Percentiles rank a stretch among this genome's conserved stretches.
Evolutionary conservation across 2,329 filamentous ascomycete genomes (phyloP).

Genomic region (Hymenoscyphus repandus): DNA sequence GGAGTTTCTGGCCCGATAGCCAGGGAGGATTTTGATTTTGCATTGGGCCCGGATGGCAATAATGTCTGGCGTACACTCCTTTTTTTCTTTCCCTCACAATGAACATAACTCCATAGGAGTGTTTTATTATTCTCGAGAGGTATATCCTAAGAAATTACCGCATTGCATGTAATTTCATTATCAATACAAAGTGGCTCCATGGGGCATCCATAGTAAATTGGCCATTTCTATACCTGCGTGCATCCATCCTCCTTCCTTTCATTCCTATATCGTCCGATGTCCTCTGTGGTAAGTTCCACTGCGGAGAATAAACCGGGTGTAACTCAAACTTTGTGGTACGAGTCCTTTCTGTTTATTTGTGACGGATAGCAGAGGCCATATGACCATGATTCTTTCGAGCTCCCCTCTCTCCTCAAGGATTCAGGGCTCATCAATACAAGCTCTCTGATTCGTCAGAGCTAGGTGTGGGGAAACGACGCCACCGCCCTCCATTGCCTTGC

Average conservation of each 20-base stretch:
- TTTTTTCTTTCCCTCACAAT: conserved; percentile 12
- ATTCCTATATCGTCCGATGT: no score
- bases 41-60: conserved; percentile 19
- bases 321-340: background rate
- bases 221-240: no score
- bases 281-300: no score
- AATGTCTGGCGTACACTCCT: conserved; percentile 28
- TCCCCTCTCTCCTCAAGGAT: background rate
- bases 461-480: conserved; percentile 7
- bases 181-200: background rate
- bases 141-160: no score
- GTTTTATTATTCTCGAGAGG: conserved; percentile 1
- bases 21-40: conserved; percentile 15
- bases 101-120: conserved; percentile 9
- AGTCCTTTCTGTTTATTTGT: background rate
- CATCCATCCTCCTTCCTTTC: background rate
- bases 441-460: background rate
- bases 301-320: no score
- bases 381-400: no score
- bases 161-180: background rate
- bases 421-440: background rate
- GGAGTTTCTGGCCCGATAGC: conserved; percentile 22
- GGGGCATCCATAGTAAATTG: background rate
- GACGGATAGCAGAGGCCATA: background rate
- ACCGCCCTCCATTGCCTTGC: background rate